A percentile compares a stretch with the other conserved stretches of the same genome.
Evolutionary conservation across 1,139 yeast species (phyloP).

Genomic region (Sugiyamaella sp.): DNA sequence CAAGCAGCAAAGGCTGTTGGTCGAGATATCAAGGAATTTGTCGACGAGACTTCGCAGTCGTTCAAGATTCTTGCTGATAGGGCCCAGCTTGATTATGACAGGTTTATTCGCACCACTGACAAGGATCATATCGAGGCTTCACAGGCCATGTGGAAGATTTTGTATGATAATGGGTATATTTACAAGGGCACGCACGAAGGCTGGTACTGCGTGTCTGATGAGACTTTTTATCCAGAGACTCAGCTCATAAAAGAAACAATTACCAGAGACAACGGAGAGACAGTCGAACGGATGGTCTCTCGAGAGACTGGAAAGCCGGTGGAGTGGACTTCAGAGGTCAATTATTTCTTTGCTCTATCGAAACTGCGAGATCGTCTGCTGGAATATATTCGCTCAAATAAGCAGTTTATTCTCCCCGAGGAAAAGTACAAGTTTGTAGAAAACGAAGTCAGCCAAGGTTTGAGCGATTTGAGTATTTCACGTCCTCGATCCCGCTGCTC

Average conservation of each 20-base stretch:
- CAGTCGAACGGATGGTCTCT: constrained; percentile 51
- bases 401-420: constrained; percentile 63
- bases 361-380: constrained; percentile 60
- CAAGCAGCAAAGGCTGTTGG: constrained; percentile 64
- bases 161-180: constrained; percentile 64
- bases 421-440: constrained; percentile 59
- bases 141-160: constrained; percentile 64
- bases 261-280: constrained; percentile 45
- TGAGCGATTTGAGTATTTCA: constrained; percentile 78
- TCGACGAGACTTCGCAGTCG: constrained; percentile 66
- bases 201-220: constrained; percentile 95
- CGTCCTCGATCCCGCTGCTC: constrained; percentile 73
- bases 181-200: constrained; percentile 86
- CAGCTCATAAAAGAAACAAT: constrained; percentile 60
- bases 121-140: constrained; percentile 71
- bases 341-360: constrained; percentile 81
- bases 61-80: constrained; percentile 63
- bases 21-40: constrained; percentile 64
- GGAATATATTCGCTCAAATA: constrained; percentile 49
- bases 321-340: constrained; percentile 72
- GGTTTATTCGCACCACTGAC: constrained; percentile 93
- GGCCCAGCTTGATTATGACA: constrained; percentile 62
- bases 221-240: constrained; percentile 85
- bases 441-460: constrained; percentile 55
- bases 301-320: constrained; percentile 81